phyloP scores from a whole-genome alignment of 164 flowering plant species.

The Berberis vulgaris region DNA sequence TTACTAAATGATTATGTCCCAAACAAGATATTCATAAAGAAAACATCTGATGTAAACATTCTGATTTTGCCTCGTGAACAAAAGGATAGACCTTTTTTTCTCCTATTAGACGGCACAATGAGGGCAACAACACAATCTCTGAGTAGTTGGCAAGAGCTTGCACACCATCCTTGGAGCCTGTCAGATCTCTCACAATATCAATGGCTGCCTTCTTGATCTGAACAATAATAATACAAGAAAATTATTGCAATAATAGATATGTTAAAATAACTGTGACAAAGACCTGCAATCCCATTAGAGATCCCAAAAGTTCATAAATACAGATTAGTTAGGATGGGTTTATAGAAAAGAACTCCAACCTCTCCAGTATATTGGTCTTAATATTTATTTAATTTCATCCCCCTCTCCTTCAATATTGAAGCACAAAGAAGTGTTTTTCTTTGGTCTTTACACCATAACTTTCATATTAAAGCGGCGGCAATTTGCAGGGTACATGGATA shows the following conservation, averaged over 20 bases:
- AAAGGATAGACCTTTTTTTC: slow-evolving; percentile 41
- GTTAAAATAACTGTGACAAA: neutral
- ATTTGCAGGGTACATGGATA: no score
- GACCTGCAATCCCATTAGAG: neutral
- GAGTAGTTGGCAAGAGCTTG: slow-evolving; percentile 44
- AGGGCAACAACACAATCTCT: slow-evolving; percentile 32
- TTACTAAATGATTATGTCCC: neutral
- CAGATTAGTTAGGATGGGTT: neutral
- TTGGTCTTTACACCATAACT: no score
- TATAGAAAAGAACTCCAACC: neutral
- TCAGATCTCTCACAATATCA: slow-evolving; percentile 70
- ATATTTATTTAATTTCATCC: no score
- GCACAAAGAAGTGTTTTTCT: no score
- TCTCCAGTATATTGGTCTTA: neutral
- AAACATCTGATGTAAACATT: neutral
- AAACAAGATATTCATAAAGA: no score
- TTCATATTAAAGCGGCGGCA: no score
- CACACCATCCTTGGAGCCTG: slow-evolving; percentile 84
- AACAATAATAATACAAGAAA: slow-evolving; percentile 1
- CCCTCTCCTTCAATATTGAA: no score
- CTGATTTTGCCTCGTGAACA: neutral
- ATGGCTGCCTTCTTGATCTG: slow-evolving; percentile 83
- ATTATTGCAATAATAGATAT: neutral
- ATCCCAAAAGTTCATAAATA: neutral
- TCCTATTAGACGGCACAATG: slow-evolving; percentile 51